These are phyloP conservation scores for Grosmannia clavigera DNA, from an alignment of 2,329 filamentous ascomycete genomes.

Conservation along the genomic window DNA sequence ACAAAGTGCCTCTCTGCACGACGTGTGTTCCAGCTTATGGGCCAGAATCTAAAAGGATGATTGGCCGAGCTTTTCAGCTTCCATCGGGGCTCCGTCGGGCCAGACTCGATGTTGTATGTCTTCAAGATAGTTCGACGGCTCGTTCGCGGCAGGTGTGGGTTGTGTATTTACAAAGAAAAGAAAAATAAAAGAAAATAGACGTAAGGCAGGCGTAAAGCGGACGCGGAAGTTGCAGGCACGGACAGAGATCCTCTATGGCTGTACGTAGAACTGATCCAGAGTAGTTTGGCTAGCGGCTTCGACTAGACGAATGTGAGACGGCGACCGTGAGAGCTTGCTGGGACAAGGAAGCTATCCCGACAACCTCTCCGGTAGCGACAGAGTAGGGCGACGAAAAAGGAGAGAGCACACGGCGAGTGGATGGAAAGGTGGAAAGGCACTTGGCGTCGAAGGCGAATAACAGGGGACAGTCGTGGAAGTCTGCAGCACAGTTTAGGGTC, in stretches of 20 bases:
- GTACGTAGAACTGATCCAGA: neutral
- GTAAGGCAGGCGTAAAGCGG: neutral
- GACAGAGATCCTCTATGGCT: neutral
- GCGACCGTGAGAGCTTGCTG: neutral
- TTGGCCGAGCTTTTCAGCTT: neutral
- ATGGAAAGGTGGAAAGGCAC: neutral
- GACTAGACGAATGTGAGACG: neutral
- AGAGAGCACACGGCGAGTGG: neutral
- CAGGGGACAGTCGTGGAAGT: neutral
- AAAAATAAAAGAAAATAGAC: neutral
- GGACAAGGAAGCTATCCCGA: neutral
- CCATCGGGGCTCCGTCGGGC: constrained; percentile 2
- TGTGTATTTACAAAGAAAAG: neutral
- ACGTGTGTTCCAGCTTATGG: neutral
- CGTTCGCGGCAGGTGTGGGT: neutral
- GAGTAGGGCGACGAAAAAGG: neutral
- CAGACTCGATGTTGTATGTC: neutral
- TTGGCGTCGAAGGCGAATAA: neutral
- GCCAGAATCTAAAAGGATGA: neutral
- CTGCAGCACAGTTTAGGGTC: neutral
- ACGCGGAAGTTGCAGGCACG: neutral
- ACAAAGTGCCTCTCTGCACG: neutral
- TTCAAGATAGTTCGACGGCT: neutral
- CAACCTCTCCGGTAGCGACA: neutral
- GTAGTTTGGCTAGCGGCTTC: neutral